Evolutionary conservation across 2,329 filamentous ascomycete genomes (phyloP), one percentile per base, ranked within the genome.

Genomic region (Trichoderma koningiopsis): DNA sequence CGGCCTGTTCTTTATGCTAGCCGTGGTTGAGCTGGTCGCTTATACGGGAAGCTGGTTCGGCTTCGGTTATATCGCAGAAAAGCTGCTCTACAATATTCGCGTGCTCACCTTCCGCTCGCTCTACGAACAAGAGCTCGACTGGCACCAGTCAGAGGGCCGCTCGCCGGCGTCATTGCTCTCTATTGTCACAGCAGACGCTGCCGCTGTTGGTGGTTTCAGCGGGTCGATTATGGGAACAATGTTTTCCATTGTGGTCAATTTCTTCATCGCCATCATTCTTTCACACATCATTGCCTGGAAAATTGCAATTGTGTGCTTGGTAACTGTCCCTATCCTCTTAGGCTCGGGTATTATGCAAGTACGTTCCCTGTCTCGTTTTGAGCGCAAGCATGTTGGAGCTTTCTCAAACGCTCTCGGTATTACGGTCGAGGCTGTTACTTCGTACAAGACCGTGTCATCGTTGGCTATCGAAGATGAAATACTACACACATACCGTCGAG

Each of bases 271-370:
- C 1, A 88, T 93, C 67, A 86, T 91, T 35, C 76, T 93, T 11
- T 88, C 90, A 0, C 89, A 92, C 71, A 87, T 92, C 56, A 83
- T 94, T 58, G 89, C 89, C 3, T 94, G 91, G 92, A 91, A 88
- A 75, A 92, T 94, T 71, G 91, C 91, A 0, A 79, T 94, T 16
- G 91, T 94, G 4, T 90, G 90, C 67, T 82, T 94, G 6, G 85
- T 90, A 0, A 83, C 88, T 10, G 87, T 93, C 0, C 92, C 91
- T 0, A 79, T 93, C 11, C 85, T 93, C 6, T 82, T 94, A 0
- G 88, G 88, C 1, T 85, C 90, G 0, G 91, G 91, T 0, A 85
- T 91, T 71, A 88, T 93, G 86, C 87, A 91, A 72, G 82, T 93
- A 19, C 84, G 84, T 1, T 84, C 89, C 3, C 83, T 92, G 1